Conservation (phyloP, 805 yeast genomes). For the Yamadazyma kitorensis region DNA sequence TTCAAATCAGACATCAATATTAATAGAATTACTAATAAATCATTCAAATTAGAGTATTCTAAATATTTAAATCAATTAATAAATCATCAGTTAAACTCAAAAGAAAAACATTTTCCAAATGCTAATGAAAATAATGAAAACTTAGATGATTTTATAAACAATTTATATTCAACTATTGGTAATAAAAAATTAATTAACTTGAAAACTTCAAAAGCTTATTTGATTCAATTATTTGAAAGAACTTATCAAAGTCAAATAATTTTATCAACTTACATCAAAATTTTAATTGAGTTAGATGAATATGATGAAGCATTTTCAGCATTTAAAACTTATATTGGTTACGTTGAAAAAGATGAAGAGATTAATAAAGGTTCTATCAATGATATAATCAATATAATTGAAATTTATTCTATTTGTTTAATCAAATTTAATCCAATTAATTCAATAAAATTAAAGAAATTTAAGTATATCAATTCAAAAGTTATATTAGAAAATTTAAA, state of each 20-base stretch:
- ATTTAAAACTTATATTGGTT: constrained; percentile 33
- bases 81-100: constrained; percentile 8
- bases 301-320: constrained; percentile 45
- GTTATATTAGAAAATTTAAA: constrained; percentile 19
- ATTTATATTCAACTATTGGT: constrained; percentile 29
- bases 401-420: constrained; percentile 31
- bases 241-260: constrained; percentile 38
- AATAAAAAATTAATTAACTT: constrained; percentile 18
- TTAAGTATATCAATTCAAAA: constrained; percentile 23
- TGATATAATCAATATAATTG: constrained; percentile 33
- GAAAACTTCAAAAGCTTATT: constrained; percentile 27
- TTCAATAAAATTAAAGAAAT: constrained; percentile 21
- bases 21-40: constrained; percentile 8
- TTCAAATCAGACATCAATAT: constrained; percentile 11
- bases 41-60: constrained; percentile 26
- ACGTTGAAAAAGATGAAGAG: constrained; percentile 31
- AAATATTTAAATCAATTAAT: constrained; percentile 21
- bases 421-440: constrained; percentile 35
- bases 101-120: constrained; percentile 26
- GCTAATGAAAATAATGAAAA: constrained; percentile 19
- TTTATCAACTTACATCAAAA: constrained; percentile 28
- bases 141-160: constrained; percentile 26
- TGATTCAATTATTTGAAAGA: constrained; percentile 27
- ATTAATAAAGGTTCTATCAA: constrained; percentile 27
- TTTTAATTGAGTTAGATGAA: constrained; percentile 32